phyloP scores from a whole-genome alignment of 1,284 basidiomycete species.

The Tylopilus sp. region DNA sequence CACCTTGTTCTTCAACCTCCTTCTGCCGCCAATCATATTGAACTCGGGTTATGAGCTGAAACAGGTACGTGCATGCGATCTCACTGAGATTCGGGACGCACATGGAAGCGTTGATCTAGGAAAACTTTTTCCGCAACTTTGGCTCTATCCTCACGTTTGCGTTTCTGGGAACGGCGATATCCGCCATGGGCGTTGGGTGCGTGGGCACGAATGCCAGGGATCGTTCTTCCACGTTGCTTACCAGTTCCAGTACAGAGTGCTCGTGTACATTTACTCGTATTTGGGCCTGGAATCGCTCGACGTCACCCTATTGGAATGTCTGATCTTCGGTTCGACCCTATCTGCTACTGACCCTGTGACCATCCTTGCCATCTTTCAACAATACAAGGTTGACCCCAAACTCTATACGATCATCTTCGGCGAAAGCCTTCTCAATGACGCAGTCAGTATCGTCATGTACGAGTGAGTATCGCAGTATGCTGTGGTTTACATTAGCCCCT shows the following conservation, averaged over 20 bases:
- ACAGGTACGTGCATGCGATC: conserved; percentile 56
- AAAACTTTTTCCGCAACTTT: conserved; percentile 97
- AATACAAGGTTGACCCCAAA: conserved; percentile 98
- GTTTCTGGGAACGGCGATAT: conserved; percentile 95
- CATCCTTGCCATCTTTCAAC: conserved; percentile 98
- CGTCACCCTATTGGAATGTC: conserved; percentile 84
- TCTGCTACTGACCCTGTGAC: conserved; percentile 99
- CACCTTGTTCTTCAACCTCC: conserved; percentile 96
- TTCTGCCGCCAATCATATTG: conserved; percentile 97
- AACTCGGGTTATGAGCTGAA: conserved; percentile 98
- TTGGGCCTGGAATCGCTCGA: conserved; percentile 86
- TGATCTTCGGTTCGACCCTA: conserved; percentile 95
- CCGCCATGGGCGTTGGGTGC: conserved; percentile 95
- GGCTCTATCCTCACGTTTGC: conserved; percentile 97
- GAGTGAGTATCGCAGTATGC: conserved; percentile 67
- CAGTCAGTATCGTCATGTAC: conserved; percentile 99
- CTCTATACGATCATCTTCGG: conserved; percentile 98
- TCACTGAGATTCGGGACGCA: neutral
- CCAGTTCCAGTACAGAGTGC: conserved; percentile 65
- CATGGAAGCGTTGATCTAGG: conserved; percentile 47
- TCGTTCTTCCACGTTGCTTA: conserved; percentile 35
- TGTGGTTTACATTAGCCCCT: conserved; percentile 9
- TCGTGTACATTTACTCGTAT: conserved; percentile 94
- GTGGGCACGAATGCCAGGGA: conserved; percentile 12
- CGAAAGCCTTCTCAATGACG: conserved; percentile 96